A percentile compares a stretch with the other conserved stretches of the same genome.
Evolutionary conservation across 2,329 filamentous ascomycete species (phyloP).

Genomic region (Colletotrichum sp.): DNA sequence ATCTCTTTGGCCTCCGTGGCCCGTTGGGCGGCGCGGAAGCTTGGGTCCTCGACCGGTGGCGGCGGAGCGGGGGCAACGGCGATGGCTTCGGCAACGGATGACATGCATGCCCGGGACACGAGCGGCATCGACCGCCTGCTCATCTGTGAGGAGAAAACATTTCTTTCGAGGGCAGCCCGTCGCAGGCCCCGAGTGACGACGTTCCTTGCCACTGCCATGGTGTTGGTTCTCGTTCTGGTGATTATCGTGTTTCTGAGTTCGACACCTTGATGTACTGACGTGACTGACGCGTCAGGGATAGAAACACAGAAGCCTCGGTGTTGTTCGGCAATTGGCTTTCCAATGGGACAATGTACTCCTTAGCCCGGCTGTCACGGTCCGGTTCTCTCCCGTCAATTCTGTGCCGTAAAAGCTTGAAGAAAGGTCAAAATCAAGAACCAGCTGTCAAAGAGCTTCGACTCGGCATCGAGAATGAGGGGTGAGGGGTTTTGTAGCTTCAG

Average conservation of each 20-base stretch:
- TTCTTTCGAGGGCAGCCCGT: background rate
- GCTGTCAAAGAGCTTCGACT: background rate
- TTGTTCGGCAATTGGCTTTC: background rate
- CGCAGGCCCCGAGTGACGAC: background rate
- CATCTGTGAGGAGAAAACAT: background rate
- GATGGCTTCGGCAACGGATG: slow-evolving; percentile 9
- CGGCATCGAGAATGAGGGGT: background rate
- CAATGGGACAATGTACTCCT: background rate
- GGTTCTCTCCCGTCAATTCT: background rate
- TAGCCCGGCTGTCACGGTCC: background rate
- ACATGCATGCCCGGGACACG: slow-evolving; percentile 2
- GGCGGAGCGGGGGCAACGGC: slow-evolving; percentile 11
- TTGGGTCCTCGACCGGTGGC: background rate
- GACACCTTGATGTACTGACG: background rate
- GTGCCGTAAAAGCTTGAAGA: background rate
- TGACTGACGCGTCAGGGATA: background rate
- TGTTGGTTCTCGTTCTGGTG: background rate
- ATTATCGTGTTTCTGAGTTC: background rate
- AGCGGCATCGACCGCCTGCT: background rate
- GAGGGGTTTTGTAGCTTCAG: slow-evolving; percentile 18
- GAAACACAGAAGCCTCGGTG: background rate
- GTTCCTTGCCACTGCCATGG: background rate
- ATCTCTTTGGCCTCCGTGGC: slow-evolving; percentile 29
- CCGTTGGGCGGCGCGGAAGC: background rate
- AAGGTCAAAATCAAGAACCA: background rate